phyloP scores from a whole-genome alignment of 148 eudicot genomes.

The Nepenthes mirabilis region DNA sequence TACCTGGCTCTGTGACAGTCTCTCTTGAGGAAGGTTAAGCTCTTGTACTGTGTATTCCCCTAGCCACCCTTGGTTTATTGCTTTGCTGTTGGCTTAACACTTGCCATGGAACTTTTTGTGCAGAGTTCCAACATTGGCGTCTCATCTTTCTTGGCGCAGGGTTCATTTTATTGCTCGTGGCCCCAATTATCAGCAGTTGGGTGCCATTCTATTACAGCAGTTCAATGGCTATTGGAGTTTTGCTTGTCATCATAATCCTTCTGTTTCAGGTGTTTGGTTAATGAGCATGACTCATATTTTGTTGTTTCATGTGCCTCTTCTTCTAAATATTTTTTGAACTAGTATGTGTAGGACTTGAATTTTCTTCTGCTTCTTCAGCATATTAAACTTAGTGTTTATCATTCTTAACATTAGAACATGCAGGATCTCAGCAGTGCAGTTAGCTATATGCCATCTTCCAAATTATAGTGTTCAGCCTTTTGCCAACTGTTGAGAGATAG shows the following conservation, averaged over 20 bases:
- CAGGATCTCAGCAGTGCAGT: too few species aligned
- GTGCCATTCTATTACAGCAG: slow-evolving; percentile 96
- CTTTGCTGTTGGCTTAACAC: background rate
- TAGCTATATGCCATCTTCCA: too few species aligned
- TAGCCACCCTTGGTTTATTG: background rate
- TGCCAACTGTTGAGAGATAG: too few species aligned
- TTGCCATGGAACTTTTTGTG: slow-evolving; percentile 7
- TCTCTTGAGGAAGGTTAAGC: slow-evolving; percentile 57
- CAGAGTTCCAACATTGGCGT: slow-evolving; percentile 90
- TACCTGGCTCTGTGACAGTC: slow-evolving; percentile 64
- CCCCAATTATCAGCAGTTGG: slow-evolving; percentile 85
- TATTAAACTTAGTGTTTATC: too few species aligned
- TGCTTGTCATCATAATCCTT: slow-evolving; percentile 72
- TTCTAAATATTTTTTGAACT: background rate
- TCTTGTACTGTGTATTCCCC: background rate
- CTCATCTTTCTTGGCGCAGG: slow-evolving; percentile 56
- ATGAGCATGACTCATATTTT: background rate
- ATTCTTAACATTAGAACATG: too few species aligned
- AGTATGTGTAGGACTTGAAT: too few species aligned
- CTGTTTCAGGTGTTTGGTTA: slow-evolving; percentile 69
- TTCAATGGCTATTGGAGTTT: slow-evolving; percentile 81
- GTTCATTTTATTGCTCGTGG: slow-evolving; percentile 44
- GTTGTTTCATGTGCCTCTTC: background rate
- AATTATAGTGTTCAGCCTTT: too few species aligned
- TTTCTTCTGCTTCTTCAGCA: too few species aligned